Evolutionary conservation across 1,284 basidiomycete genomes (phyloP).

Genomic region (Cutaneotrichosporon sp.): DNA sequence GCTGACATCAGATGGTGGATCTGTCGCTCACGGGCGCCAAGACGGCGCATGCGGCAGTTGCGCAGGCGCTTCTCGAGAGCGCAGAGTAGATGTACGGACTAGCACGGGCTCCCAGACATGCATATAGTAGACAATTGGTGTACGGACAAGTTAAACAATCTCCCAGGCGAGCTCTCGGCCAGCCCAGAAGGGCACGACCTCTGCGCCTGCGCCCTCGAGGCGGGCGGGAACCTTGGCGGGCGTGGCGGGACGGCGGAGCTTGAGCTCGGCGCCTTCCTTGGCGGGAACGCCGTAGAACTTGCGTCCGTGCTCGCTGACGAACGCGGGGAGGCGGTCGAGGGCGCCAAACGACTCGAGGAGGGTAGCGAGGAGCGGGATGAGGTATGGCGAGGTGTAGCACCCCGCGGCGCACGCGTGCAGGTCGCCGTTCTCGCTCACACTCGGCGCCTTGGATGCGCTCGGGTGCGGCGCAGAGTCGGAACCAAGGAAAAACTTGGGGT

Average conservation of each 20-base stretch:
- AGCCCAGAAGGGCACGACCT: slow-evolving; percentile 85
- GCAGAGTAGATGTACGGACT: neutral
- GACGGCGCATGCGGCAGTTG: slow-evolving; percentile 30
- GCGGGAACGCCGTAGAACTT: slow-evolving; percentile 63
- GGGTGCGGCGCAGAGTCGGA: slow-evolving; percentile 97
- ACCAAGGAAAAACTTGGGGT: slow-evolving; percentile 95
- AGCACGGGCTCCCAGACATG: neutral
- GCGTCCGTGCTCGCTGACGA: slow-evolving; percentile 71
- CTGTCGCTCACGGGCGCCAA: slow-evolving; percentile 22
- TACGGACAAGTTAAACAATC: slow-evolving; percentile 50
- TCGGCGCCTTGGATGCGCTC: slow-evolving; percentile 67
- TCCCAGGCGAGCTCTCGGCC: slow-evolving; percentile 79
- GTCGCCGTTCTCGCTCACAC: slow-evolving; percentile 22
- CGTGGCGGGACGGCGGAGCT: slow-evolving; percentile 44
- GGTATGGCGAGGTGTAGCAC: slow-evolving; percentile 83
- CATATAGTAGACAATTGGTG: slow-evolving; percentile 1
- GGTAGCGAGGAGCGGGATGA: slow-evolving; percentile 71
- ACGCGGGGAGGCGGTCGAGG: slow-evolving; percentile 69
- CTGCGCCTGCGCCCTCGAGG: slow-evolving; percentile 52
- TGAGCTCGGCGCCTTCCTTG: slow-evolving; percentile 42
- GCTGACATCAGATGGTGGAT: slow-evolving; percentile 35
- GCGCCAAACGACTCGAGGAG: slow-evolving; percentile 84
- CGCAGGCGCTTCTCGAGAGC: slow-evolving; percentile 28
- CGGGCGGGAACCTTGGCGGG: slow-evolving; percentile 53
- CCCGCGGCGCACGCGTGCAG: slow-evolving; percentile 81